Evolutionary conservation across 1,139 yeast genomes (phyloP).

Genomic region (Yamadazyma dendronema): DNA sequence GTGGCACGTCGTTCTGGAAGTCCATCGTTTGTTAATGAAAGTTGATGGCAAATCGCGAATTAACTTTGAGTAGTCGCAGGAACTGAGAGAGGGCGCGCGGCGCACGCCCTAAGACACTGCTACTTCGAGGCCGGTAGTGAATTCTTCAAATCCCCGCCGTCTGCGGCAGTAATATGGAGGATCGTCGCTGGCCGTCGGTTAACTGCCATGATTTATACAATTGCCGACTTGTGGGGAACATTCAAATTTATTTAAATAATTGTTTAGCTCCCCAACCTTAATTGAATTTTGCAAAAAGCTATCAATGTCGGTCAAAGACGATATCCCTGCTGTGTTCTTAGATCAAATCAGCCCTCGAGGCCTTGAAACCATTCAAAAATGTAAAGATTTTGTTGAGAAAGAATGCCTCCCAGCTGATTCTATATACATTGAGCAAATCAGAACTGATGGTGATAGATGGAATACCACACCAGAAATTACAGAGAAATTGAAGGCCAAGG

Average conservation of each 20-base stretch:
- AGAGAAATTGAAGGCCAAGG: conserved; percentile 54
- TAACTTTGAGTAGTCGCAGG: conserved; percentile 2
- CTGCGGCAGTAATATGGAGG: too few relatives aligned
- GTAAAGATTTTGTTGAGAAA: conserved; percentile 54
- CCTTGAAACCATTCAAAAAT: conserved; percentile 47
- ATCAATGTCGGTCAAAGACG: conserved; percentile 27
- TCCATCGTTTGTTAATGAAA: too few relatives aligned
- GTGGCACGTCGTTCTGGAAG: conserved; percentile 49
- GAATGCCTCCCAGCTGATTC: conserved; percentile 62
- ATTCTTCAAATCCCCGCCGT: background rate
- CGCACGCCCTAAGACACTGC: too few relatives aligned
- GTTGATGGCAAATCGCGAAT: conserved; percentile 10
- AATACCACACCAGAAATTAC: conserved; percentile 46
- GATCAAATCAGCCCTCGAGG: conserved; percentile 50
- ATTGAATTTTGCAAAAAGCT: too few relatives aligned
- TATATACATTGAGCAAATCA: conserved; percentile 41
- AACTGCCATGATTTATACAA: too few relatives aligned
- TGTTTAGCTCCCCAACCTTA: too few relatives aligned
- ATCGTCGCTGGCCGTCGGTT: too few relatives aligned
- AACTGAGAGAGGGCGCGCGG: background rate
- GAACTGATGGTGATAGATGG: conserved; percentile 51
- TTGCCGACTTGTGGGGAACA: conserved; percentile 3
- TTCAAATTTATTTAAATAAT: background rate
- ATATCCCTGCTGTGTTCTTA: conserved; percentile 44
- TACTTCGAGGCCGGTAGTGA: background rate